Evolutionary conservation across 1,139 yeast genomes (phyloP), one percentile per base, ranked within the genome.

Genomic region (Pichia kudriavzevii): DNA sequence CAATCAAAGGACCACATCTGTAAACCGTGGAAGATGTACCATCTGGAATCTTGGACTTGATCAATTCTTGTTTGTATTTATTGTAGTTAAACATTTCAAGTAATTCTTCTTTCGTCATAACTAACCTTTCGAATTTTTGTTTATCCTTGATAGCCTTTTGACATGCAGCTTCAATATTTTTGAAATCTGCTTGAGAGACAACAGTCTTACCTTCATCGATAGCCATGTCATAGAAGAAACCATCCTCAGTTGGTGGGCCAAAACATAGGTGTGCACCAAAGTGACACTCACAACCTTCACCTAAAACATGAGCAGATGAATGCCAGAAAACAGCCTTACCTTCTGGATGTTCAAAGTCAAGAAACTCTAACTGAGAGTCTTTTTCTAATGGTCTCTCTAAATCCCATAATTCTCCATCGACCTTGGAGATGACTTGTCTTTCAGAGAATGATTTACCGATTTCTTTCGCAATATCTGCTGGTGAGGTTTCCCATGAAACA

Each of bases 281-380:
- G 61, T 85, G 93, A 60, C 95, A 82, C 66, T 93, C 99, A 66
- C 95, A 81, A 34, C 97, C 93, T 66, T 93, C 98, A 62, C 99
- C 99, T 50, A 93, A 69, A 42, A 93, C 91, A 64, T 93, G 99
- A 39, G 99, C 99, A 49, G 95, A 81, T 5, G 98, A 91, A 61
- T 93, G 99, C 98, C 98, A 93, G 65, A 93, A 93, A 31, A 91
- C 98, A 47, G 78, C 78, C 59, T 79, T 84, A 60, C 97, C 98
- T 57, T 88, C 97, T 16, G 84, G 85, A 45, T 77, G 59, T 29
- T 76, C 80, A 63, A 93, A 93, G 53, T 79, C 85, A 45, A 77
- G 65, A 52, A 87, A 81, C 58, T 85, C 93, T 47, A 93, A 67
- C 30, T 63, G 59, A 33, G 72, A 66, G 48, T 80, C 85, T 22